These are phyloP conservation scores for Yarrowia sp. DNA, from an alignment of 805 yeast species.

Conservation along the genomic window DNA sequence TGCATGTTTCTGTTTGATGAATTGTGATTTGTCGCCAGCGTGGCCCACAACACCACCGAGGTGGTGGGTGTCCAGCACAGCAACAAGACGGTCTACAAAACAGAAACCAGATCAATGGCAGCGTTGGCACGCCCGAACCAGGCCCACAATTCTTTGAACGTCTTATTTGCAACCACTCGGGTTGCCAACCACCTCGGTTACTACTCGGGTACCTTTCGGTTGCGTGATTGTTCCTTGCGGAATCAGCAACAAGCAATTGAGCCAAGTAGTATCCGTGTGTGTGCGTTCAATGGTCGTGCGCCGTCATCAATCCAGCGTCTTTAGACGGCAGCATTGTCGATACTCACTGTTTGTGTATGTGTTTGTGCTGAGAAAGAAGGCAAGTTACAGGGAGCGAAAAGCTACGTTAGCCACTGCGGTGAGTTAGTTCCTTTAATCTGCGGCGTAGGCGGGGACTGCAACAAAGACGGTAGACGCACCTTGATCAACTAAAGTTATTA, in stretches of 20 bases:
- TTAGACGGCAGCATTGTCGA: background rate
- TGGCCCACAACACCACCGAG: too few species aligned
- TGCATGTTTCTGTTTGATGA: too few species aligned
- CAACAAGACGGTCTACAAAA: too few species aligned
- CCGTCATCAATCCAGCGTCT: background rate
- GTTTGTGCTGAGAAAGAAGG: conserved; percentile 25
- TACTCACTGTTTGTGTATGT: conserved; percentile 26
- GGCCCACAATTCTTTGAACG: too few species aligned
- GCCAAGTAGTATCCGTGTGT: background rate
- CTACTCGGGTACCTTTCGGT: background rate
- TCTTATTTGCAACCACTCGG: too few species aligned
- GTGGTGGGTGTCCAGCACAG: too few species aligned
- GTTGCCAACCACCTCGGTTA: background rate
- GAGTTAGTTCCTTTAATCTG: conserved; percentile 14
- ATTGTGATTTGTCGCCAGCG: too few species aligned
- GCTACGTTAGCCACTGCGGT: conserved; percentile 17
- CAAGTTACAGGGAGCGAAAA: conserved; percentile 20
- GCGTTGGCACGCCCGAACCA: too few species aligned
- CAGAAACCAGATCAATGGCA: too few species aligned
- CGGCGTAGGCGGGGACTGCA: conserved; percentile 27
- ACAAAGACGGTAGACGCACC: conserved; percentile 19
- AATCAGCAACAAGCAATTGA: conserved; percentile 11
- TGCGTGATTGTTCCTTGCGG: background rate
- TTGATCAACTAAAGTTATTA: background rate
- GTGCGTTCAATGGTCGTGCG: background rate